Evolutionary conservation across 2,329 filamentous ascomycete species (phyloP), one percentile per base, ranked within the genome.

Genomic region (Salinomyces thailandicus): DNA sequence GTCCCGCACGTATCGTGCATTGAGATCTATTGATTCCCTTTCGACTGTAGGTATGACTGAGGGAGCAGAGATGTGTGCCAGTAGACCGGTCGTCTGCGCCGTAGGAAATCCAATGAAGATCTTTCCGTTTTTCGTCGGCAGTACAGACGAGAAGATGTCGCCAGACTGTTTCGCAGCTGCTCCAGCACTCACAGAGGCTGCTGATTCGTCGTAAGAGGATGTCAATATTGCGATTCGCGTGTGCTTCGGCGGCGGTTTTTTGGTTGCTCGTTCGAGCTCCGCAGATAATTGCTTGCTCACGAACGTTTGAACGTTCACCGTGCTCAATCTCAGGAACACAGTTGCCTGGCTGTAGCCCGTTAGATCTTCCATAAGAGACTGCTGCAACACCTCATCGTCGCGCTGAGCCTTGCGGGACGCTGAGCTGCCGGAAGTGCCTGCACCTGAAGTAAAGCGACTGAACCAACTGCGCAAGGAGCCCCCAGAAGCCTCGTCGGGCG

Each of bases 91-190:
- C 0, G 91, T 98, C 63, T 98, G 91, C 49, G 89, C 87, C 1
- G 91, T 98, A 3, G 91, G 89, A 54, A 98, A 98, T 0, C 91
- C 91, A 53, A 98, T 98, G 53, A 96, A 98, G 37, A 98, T 83
- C 36, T 85, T 79, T 5, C 91, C 91, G 49, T 84, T 83, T 58
- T 86, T 93, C 39, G 75, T 85, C 2, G 91, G 91, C 4, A 96
- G 63, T 1, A 98, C 87, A 1, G 87, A 91, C 1, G 82, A 75
- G 58, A 98, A 95, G 5, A 98, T 78, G 54, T 94, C 85, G 1
- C 73, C 71, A 2, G 75, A 71, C 42, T 79, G 75, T 5, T 72
- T 65, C 8, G 67, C 61, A 6, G 62, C 65, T 7, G 58, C 60
- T 12, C 64, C 67, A 2, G 71, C 73, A 16, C 68, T 69, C 39